Base-by-base conservation (phyloP, 768 basidiomycete species). In the Trametes cinnabarina region DNA sequence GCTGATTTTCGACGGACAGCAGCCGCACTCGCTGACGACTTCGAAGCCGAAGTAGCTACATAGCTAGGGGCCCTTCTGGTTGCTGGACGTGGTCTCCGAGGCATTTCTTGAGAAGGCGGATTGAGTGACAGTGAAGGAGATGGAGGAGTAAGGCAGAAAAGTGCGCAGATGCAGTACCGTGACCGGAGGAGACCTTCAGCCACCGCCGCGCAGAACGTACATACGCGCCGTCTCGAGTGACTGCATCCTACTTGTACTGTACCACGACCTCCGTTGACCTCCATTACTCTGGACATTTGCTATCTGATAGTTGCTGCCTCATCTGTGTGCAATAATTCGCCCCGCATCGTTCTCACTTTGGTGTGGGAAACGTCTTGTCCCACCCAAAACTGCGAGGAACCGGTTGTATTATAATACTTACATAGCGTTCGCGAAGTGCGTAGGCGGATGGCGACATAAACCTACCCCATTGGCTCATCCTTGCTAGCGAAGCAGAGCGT, bases 1-100 rank as follows among this genome's bases (percentile, higher is more conserved):
- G 41, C 30, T 23, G 46, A 23, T 32, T 40, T 15, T 30, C 37
- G 10, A n/a, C 15, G 37, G 37, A 15, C 37, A 39, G 37, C 9
- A 15, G 43, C 43, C 23, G 23, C 23, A 14, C 23, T 5, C 4
- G 23, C 8, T 20, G 55, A 51, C 40, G 22, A 25, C 22, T 50
- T 19, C 9, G 11, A 3, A 15, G 26, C 32, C 34, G 32, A 4
- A 15, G 44, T 1, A 1, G 12, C 22, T 8, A 32, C 47, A 19
- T 32, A 20, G 30, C 44, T 58, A 3, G 62, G 61, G 19, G 22
- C 44, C 48, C 53, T 59, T 57, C 75, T 69, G 15, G 72, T 70
- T 22, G 69, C 58, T 37, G 75, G 73, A 34, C 76, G 73, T 30
- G 74, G 70, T 57, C 74, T 68, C 28, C 75, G 70, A 65, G 76